Evolutionary conservation across 2,329 filamentous ascomycete genomes (phyloP).

Genomic region (Alternaria sp.): DNA sequence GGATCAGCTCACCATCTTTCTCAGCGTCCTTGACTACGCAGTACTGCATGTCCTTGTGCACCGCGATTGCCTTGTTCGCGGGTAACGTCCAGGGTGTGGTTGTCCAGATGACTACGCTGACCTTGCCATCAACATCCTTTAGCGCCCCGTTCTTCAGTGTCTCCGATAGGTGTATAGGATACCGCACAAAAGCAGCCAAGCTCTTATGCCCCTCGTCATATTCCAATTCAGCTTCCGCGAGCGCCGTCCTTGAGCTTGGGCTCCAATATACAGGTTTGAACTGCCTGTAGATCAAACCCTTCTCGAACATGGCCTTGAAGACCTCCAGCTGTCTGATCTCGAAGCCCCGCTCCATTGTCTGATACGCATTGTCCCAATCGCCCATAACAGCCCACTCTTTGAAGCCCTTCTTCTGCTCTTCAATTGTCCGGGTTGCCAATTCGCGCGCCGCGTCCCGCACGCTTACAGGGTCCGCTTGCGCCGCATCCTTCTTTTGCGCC

Average conservation of each 20-base stretch:
- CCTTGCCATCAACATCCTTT: conserved; percentile 19
- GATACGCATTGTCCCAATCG: conserved; percentile 80
- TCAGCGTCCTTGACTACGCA: conserved; percentile 63
- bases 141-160: conserved; percentile 53
- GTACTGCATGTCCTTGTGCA: conserved; percentile 79
- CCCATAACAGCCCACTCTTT: conserved; percentile 78
- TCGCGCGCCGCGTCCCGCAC: conserved; percentile 71
- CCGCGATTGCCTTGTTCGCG: conserved; percentile 87
- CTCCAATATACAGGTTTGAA: conserved; percentile 91
- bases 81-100: conserved; percentile 98
- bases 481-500: conserved; percentile 53
- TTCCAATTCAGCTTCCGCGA: conserved; percentile 85
- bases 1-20: conserved; percentile 62
- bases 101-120: conserved; percentile 95
- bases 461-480: conserved; percentile 57
- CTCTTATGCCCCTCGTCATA: conserved; percentile 80
- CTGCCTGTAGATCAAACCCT: conserved; percentile 75
- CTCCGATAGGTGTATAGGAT: conserved; percentile 67
- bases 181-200: conserved; percentile 79
- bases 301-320: conserved; percentile 77
- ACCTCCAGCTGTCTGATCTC: conserved; percentile 78
- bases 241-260: conserved; percentile 76
- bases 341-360: conserved; percentile 79
- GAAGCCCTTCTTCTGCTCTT: conserved; percentile 77
- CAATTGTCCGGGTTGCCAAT: conserved; percentile 73